Percentiles rank a stretch among this genome's conserved stretches.
phyloP scores from a whole-genome alignment of 306 rosid species.

The Purshia tridentata region DNA sequence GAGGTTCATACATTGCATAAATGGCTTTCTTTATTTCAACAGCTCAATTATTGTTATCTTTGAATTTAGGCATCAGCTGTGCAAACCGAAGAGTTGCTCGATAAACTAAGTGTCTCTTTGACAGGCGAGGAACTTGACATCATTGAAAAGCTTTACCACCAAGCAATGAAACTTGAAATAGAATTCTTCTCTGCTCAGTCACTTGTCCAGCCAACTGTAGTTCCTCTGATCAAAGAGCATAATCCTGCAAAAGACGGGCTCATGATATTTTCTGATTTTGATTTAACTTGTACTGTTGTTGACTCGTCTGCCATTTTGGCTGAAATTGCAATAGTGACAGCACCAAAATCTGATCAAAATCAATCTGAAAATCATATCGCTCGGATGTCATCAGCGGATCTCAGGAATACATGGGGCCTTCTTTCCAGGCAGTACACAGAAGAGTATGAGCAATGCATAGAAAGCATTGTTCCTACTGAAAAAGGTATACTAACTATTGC shows the following conservation, averaged over 20 bases:
- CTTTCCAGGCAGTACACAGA: constrained; percentile 85
- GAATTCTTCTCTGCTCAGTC: constrained; percentile 87
- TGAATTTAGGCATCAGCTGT: constrained; percentile 76
- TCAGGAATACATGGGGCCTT: constrained; percentile 72
- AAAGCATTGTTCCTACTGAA: constrained; percentile 58
- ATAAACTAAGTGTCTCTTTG: constrained; percentile 89
- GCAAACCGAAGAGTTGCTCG: constrained; percentile 92
- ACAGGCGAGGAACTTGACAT: constrained; percentile 97
- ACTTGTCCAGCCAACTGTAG: constrained; percentile 71
- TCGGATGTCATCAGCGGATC: constrained; percentile 78
- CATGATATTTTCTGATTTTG: constrained; percentile 85
- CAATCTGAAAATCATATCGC: constrained; percentile 58
- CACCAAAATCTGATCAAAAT: constrained; percentile 79
- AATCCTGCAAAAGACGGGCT: constrained; percentile 61
- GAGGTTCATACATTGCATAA: constrained; percentile 35
- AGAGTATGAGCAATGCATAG: constrained; percentile 89
- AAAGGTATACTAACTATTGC: constrained; percentile 51
- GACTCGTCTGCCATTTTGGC: constrained; percentile 98
- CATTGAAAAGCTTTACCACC: constrained; percentile 91
- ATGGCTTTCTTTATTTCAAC: constrained; percentile 34
- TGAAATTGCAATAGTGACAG: constrained; percentile 86
- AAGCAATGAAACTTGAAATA: constrained; percentile 93
- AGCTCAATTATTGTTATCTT: constrained; percentile 53
- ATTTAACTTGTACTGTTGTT: constrained; percentile 90
- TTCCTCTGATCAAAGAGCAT: constrained; percentile 75